Conservation (phyloP, 768 basidiomycete genomes). For the Coprinopsis cinerea region DNA sequence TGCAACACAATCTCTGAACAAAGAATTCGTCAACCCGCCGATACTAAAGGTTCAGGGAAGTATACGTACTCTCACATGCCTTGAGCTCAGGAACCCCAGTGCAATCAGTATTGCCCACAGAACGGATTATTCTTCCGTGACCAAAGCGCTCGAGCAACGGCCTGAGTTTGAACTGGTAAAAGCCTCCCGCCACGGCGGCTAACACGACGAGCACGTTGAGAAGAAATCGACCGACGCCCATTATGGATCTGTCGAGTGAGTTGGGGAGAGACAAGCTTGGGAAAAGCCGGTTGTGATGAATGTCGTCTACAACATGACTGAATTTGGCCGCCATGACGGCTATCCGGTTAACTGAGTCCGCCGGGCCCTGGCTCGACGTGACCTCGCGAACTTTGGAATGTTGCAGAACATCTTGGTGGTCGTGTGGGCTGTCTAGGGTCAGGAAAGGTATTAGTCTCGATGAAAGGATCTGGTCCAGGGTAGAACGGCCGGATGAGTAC, state of each 20-base stretch:
- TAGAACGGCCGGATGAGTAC: too few relatives aligned
- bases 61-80: conserved; percentile 60
- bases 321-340: too few relatives aligned
- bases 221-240: conserved; percentile 11
- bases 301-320: too few relatives aligned
- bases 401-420: too few relatives aligned
- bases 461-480: too few relatives aligned
- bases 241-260: background rate
- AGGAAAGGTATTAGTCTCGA: too few relatives aligned
- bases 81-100: conserved; percentile 44
- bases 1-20: conserved; percentile 53
- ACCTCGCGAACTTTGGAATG: too few relatives aligned
- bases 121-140: conserved; percentile 35
- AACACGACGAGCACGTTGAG: conserved; percentile 29
- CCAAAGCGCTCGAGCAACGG: conserved; percentile 40
- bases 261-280: background rate
- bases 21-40: background rate
- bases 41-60: background rate
- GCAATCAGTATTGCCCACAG: conserved; percentile 46
- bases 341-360: too few relatives aligned
- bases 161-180: conserved; percentile 44
- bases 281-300: background rate
- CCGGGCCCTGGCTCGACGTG: too few relatives aligned
- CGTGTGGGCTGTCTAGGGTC: too few relatives aligned
- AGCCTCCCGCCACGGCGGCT: conserved; percentile 34